Conservation (phyloP, 768 basidiomycete species). For the Lactarius psammicola region DNA sequence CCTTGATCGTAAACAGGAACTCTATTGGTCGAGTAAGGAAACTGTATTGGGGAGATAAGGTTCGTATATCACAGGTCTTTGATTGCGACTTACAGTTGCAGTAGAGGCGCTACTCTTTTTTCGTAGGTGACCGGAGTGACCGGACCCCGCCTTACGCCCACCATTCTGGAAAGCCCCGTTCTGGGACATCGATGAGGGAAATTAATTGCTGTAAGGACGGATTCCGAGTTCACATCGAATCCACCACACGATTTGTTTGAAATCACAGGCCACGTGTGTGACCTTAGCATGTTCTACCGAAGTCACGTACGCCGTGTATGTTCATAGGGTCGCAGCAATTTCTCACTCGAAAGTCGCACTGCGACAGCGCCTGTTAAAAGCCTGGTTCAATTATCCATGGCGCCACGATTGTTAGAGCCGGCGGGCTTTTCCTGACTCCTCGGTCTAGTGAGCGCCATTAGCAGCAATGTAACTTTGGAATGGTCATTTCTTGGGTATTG, state of each 20-base stretch:
- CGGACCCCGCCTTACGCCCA: not conserved
- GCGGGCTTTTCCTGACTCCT: not conserved
- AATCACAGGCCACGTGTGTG: not conserved
- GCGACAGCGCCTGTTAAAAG: not conserved
- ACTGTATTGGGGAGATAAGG: not conserved
- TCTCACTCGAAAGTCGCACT: not conserved
- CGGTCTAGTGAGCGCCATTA: not conserved
- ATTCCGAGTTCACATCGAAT: not conserved
- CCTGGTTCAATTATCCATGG: not conserved
- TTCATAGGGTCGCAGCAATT: not conserved
- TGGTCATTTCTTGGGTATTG: slow-evolving; percentile 59
- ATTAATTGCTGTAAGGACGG: not conserved
- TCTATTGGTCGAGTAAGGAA: too few species aligned
- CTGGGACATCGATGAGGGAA: not conserved
- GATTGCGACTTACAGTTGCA: not conserved
- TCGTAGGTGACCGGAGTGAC: not conserved
- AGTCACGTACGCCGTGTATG: not conserved
- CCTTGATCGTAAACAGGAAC: not conserved
- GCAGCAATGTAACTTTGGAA: not conserved
- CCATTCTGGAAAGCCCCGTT: not conserved
- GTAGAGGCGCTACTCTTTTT: not conserved
- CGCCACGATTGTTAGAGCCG: not conserved
- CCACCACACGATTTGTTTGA: not conserved
- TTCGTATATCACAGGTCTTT: not conserved
- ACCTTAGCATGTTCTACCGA: not conserved